Evolutionary conservation across 257 asterid species (phyloP), one percentile per base, ranked within the genome.

Genomic region (Solanum tacnaense): DNA sequence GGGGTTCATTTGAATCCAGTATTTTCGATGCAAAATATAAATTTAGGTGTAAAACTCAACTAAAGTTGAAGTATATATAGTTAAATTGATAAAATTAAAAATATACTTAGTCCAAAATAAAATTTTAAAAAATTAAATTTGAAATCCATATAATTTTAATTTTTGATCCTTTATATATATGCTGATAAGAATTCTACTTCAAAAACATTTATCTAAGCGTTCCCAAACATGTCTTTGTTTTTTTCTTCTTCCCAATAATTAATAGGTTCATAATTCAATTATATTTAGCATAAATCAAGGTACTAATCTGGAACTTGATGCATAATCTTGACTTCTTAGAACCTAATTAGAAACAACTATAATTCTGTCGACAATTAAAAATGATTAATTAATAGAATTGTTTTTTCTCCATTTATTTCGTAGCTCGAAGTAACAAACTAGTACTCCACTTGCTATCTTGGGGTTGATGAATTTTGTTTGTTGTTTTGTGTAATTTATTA

Each of bases 401-500:
- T 41, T 78, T 75, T 60, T 67, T 31, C 79, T 29, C n/a, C 6
- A 72, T 29, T 15, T 31, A n/a, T 88, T 93, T 90, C 78, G 98
- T 88, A 94, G 95, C 95, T 93, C 94, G 87, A 94, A 87, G 93
- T 84, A 74, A 89, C 89, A 79, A 79, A 36, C 32, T 74, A 83
- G 62, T 44, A 25, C 46, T 12, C 86, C 83, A 81, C 41, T 88
- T 89, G 83, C 76, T 60, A 81, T 89, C 90, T 93, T 88, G 95
- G 92, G 86, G 87, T 74, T 88, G 93, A 74, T 91, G 92, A 52
- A 44, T 86, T 82, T 82, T 82, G 44, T 82, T 82, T 49, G 86
- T 82, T 82, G 86, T 82, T 81, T 82, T 49, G 85, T 29, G 85
- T 49, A 27, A 29, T 46, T 13, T 18, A 29, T 29, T 23, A 78